Conservation (phyloP, 176 grass and related monocot genomes). For the Avena atlantica region DNA sequence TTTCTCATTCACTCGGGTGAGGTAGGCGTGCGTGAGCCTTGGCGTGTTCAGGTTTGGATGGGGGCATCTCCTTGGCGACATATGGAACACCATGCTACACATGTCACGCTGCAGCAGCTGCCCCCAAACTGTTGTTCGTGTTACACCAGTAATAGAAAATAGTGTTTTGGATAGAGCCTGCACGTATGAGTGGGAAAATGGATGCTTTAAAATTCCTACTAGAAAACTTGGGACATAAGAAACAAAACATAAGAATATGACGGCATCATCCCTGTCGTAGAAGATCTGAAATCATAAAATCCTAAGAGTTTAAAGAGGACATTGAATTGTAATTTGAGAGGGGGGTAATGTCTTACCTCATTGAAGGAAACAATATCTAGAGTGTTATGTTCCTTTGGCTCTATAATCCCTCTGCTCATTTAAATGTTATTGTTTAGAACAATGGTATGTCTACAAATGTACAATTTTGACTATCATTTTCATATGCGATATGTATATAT, state of each 20-base stretch:
- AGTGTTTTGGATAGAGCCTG: neutral
- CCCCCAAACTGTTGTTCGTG: neutral
- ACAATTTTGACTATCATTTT: neutral
- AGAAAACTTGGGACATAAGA: no score
- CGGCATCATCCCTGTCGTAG: no score
- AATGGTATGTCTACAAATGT: neutral
- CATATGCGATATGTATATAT: neutral
- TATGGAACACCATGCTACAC: slow-evolving; percentile 9
- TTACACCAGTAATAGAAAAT: neutral
- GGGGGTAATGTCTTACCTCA: neutral
- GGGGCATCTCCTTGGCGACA: slow-evolving; percentile 5
- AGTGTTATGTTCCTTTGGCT: neutral
- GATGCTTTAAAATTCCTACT: no score
- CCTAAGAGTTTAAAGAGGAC: no score
- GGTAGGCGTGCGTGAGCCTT: slow-evolving; percentile 12
- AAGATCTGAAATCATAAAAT: no score
- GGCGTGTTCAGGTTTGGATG: slow-evolving; percentile 1
- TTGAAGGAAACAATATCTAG: neutral
- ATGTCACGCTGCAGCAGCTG: neutral
- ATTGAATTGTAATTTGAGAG: no score
- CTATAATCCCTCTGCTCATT: neutral
- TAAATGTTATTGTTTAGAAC: neutral
- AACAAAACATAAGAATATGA: no score
- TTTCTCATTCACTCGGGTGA: slow-evolving; percentile 25
- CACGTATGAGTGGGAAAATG: no score